Conservation (phyloP, 257 asterid species). For the Linaria vulgaris region DNA sequence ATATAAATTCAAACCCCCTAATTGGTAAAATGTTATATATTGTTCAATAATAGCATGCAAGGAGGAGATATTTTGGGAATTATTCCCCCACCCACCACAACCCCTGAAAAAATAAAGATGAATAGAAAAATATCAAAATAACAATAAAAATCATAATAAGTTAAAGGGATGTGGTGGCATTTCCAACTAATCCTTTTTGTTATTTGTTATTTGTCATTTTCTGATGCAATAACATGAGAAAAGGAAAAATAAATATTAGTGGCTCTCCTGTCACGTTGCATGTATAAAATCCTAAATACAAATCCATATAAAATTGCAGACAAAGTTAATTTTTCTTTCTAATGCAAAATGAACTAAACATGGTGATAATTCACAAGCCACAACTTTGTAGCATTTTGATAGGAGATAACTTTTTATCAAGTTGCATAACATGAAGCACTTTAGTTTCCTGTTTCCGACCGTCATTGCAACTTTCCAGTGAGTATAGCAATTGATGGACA, state of each 20-base stretch:
- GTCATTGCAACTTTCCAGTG: slow-evolving; percentile 24
- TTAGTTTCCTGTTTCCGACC: slow-evolving; percentile 22
- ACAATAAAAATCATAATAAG: not conserved
- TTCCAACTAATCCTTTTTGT: not conserved
- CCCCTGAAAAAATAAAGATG: not conserved
- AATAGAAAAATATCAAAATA: too few relatives aligned
- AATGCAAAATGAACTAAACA: slow-evolving; percentile 13
- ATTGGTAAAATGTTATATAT: too few relatives aligned
- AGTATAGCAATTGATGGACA: slow-evolving; percentile 10
- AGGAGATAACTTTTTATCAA: slow-evolving; percentile 23
- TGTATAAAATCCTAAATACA: not conserved
- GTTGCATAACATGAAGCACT: slow-evolving; percentile 23
- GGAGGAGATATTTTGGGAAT: too few relatives aligned
- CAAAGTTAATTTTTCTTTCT: not conserved
- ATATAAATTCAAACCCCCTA: too few relatives aligned
- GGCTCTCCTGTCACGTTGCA: slow-evolving; percentile 23
- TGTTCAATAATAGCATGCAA: too few relatives aligned
- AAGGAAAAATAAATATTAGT: not conserved
- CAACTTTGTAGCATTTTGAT: slow-evolving; percentile 29
- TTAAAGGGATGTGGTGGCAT: slow-evolving; percentile 16
- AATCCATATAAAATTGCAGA: not conserved
- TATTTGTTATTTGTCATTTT: slow-evolving; percentile 18
- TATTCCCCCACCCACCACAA: not conserved
- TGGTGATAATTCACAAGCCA: too few relatives aligned
- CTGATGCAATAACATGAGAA: slow-evolving; percentile 10